Conservation (phyloP, 192 early-diverging fungal species). For the Coemansia sp. region DNA sequence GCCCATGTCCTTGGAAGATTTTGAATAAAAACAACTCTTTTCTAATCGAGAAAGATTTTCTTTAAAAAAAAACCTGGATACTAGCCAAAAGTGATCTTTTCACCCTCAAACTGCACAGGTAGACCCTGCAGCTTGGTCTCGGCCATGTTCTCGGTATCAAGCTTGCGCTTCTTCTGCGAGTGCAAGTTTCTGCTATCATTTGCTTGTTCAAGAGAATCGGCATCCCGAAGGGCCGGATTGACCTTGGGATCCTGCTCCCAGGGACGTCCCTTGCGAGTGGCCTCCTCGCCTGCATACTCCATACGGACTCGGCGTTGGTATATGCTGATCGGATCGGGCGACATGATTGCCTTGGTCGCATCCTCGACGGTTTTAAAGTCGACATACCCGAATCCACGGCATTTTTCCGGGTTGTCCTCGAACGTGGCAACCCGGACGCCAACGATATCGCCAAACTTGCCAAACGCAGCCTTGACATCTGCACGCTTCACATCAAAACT, state of each 20-base stretch:
- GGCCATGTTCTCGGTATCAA: constrained; percentile 51
- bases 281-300: constrained; percentile 70
- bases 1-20: background rate
- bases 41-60: no score
- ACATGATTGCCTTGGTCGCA: constrained; percentile 65
- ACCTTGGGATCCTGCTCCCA: constrained; percentile 59
- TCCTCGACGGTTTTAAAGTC: constrained; percentile 66
- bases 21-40: background rate
- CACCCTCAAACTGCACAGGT: constrained; percentile 66
- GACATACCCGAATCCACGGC: constrained; percentile 77
- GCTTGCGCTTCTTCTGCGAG: constrained; percentile 27
- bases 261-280: constrained; percentile 66
- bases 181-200: constrained; percentile 28
- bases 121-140: constrained; percentile 53
- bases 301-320: constrained; percentile 63
- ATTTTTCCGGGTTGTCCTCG: constrained; percentile 72
- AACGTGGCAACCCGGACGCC: constrained; percentile 74
- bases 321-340: constrained; percentile 59
- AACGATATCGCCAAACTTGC: constrained; percentile 63
- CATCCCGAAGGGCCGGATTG: constrained; percentile 17
- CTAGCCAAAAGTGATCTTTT: constrained; percentile 68
- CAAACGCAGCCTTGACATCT: constrained; percentile 61
- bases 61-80: constrained; percentile 1
- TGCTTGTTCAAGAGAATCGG: constrained; percentile 17
- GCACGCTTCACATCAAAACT: constrained; percentile 60